Evolutionary conservation across 495 filamentous ascomycete species (phyloP).

Genomic region (Penicillium salamii): DNA sequence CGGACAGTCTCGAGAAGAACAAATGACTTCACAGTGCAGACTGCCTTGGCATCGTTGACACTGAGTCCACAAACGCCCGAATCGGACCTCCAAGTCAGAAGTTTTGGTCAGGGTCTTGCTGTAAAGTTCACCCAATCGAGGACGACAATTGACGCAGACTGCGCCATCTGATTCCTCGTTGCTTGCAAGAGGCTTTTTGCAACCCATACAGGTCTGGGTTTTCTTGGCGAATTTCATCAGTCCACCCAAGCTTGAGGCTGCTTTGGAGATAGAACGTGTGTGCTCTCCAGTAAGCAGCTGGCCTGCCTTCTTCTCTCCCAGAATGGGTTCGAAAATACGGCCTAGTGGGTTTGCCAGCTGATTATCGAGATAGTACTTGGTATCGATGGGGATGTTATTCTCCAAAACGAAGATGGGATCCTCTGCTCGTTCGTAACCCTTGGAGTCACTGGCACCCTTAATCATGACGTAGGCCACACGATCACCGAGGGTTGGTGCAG

Average conservation of each 20-base stretch:
- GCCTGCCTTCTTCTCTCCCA: conserved; percentile 85
- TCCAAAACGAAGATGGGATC: conserved; percentile 96
- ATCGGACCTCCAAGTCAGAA: conserved; percentile 87
- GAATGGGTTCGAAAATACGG: conserved; percentile 95
- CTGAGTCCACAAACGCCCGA: conserved; percentile 94
- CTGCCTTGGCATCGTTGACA: conserved; percentile 97
- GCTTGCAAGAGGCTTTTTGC: conserved; percentile 86
- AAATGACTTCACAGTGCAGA: conserved; percentile 97
- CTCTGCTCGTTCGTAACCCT: conserved; percentile 93
- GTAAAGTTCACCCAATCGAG: conserved; percentile 88
- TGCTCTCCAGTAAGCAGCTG: conserved; percentile 85
- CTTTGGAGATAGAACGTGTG: conserved; percentile 86
- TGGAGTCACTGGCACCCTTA: conserved; percentile 81
- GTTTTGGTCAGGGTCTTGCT: conserved; percentile 84
- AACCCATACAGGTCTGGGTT: conserved; percentile 96
- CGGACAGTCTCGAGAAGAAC: conserved; percentile 90
- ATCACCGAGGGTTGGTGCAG: conserved; percentile 90
- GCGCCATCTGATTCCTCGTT: conserved; percentile 80
- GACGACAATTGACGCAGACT: conserved; percentile 80
- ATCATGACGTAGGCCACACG: conserved; percentile 98
- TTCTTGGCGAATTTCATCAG: conserved; percentile 98
- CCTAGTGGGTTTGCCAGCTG: conserved; percentile 92
- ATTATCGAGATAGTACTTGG: conserved; percentile 98
- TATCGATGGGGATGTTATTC: conserved; percentile 97
- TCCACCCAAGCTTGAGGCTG: conserved; percentile 83